Evolutionary conservation across 106 monocot genomes (phyloP).

Genomic region (Posidonia australis): DNA sequence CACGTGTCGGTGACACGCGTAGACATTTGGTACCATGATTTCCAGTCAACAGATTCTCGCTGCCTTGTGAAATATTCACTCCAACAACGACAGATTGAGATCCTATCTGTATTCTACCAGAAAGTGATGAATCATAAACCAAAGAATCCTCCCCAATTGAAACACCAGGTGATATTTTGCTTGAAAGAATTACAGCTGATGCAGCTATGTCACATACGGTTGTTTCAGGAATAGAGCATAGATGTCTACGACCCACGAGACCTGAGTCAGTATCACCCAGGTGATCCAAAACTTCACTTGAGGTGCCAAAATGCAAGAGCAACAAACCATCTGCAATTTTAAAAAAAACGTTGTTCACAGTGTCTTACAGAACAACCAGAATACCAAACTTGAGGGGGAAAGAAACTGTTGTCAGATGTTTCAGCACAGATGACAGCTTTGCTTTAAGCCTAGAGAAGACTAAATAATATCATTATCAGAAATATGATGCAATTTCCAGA

Average conservation of each 20-base stretch:
- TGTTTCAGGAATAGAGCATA: conserved; percentile 81
- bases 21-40: no score
- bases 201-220: conserved; percentile 80
- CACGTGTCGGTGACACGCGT: no score
- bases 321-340: conserved; percentile 56
- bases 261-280: conserved; percentile 43
- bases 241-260: conserved; percentile 72
- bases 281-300: conserved; percentile 90
- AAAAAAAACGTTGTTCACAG: neutral
- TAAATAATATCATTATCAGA: no score
- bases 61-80: conserved; percentile 39
- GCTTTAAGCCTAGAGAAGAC: no score
- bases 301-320: conserved; percentile 95
- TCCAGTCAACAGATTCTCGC: neutral
- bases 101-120: conserved; percentile 80
- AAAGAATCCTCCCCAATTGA: conserved; percentile 84
- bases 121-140: conserved; percentile 83
- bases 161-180: conserved; percentile 77
- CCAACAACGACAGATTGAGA: conserved; percentile 83
- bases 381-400: neutral
- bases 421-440: no score
- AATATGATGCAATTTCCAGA: no score
- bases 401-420: no score
- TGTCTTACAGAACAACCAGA: neutral
- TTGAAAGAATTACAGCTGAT: conserved; percentile 80